These are phyloP conservation scores for Pistacia atlantica DNA, from an alignment of 345 rosid species.

Conservation along the genomic window DNA sequence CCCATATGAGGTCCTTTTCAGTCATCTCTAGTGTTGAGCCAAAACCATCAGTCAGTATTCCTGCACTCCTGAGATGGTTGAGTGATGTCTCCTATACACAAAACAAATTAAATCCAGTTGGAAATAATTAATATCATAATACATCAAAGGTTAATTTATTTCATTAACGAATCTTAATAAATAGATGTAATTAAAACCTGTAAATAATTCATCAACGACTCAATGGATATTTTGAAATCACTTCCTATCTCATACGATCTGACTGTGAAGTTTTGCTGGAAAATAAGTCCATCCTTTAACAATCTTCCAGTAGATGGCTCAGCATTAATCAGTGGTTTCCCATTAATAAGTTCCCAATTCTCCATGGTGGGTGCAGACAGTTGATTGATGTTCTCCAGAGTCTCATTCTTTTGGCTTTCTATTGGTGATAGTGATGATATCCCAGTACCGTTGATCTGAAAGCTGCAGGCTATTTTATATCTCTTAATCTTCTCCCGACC, in stretches of 20 bases:
- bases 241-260: conserved; percentile 34
- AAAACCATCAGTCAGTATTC: conserved; percentile 28
- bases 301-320: conserved; percentile 19
- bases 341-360: background rate
- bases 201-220: conserved; percentile 24
- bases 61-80: conserved; percentile 19
- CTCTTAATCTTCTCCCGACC: background rate
- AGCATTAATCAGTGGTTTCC: background rate
- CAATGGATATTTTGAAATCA: background rate
- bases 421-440: background rate
- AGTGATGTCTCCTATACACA: conserved; percentile 31
- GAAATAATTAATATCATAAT: too few species aligned
- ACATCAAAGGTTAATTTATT: too few species aligned
- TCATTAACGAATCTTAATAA: too few species aligned
- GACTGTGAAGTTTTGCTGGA: conserved; percentile 24
- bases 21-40: conserved; percentile 34
- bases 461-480: too few species aligned
- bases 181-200: conserved; percentile 14
- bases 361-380: background rate
- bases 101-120: too few species aligned
- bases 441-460: background rate
- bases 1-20: conserved; percentile 28
- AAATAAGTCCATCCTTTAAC: conserved; percentile 23
- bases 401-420: conserved; percentile 1
- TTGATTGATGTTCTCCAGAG: background rate